These are phyloP conservation scores for Diplotaxis tenuifolia DNA, from an alignment of 345 rosid genomes.

Conservation along the genomic window DNA sequence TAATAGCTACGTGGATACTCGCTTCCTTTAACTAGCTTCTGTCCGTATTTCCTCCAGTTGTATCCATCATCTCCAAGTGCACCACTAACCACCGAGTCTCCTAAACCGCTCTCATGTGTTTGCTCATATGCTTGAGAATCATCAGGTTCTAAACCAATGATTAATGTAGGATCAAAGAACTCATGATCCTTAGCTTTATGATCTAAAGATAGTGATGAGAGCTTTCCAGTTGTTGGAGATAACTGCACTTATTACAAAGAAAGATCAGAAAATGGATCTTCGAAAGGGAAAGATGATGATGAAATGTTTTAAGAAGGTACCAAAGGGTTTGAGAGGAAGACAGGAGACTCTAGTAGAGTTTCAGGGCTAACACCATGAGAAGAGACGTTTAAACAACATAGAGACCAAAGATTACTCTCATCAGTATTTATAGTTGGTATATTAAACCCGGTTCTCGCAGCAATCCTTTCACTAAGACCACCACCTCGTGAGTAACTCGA, in stretches of 20 bases:
- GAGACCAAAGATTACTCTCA: slow-evolving; percentile 48
- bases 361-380: slow-evolving; percentile 78
- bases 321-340: slow-evolving; percentile 72
- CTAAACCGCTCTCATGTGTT: slow-evolving; percentile 42
- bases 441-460: slow-evolving; percentile 75
- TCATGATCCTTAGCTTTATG: slow-evolving; percentile 45
- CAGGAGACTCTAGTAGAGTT: slow-evolving; percentile 73
- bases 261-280: not conserved
- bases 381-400: slow-evolving; percentile 57
- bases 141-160: slow-evolving; percentile 47
- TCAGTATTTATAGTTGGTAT: slow-evolving; percentile 58
- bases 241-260: slow-evolving; percentile 57
- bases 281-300: not conserved
- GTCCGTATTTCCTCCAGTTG: slow-evolving; percentile 97
- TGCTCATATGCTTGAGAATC: slow-evolving; percentile 65
- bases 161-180: slow-evolving; percentile 43
- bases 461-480: slow-evolving; percentile 69
- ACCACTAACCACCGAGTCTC: slow-evolving; percentile 45
- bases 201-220: slow-evolving; percentile 52
- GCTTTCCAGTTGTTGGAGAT: slow-evolving; percentile 82
- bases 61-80: slow-evolving; percentile 79
- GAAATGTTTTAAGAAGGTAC: slow-evolving; percentile 33
- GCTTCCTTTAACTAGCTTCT: slow-evolving; percentile 93
- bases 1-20: slow-evolving; percentile 95
- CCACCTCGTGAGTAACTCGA: slow-evolving; percentile 48